Conservation (phyloP, 2,329 filamentous ascomycete genomes). For the Pseudocercospora eumusae region DNA sequence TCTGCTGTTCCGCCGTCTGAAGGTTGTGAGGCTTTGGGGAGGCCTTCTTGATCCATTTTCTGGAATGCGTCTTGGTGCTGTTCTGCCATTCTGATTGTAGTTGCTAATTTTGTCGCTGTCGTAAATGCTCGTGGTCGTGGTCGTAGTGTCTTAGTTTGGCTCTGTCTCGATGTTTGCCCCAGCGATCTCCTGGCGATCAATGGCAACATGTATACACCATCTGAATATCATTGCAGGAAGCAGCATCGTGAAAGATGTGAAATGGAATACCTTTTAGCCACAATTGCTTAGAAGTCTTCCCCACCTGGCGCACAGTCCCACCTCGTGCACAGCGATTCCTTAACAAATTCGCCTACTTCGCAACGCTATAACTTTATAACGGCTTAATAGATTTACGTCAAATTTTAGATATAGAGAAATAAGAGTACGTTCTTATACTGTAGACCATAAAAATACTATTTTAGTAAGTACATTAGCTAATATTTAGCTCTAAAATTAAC, state of each 20-base stretch:
- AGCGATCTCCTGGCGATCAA: background rate
- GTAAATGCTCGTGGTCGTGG: background rate
- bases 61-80: constrained; percentile 27
- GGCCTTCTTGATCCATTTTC: constrained; percentile 32
- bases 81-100: constrained; percentile 18
- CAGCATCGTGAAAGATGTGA: background rate
- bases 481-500: no score
- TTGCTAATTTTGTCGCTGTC: background rate
- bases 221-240: constrained; percentile 3
- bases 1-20: constrained; percentile 23
- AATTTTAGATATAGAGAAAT: no score
- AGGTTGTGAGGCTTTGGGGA: constrained; percentile 28
- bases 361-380: no score
- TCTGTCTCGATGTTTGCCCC: background rate
- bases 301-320: no score
- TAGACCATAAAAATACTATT: no score
- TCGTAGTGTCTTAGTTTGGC: background rate
- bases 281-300: constrained; percentile 18
- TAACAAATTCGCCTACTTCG: no score
- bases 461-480: no score
- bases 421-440: no score
- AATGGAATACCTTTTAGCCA: constrained; percentile 8
- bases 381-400: no score
- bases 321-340: no score
- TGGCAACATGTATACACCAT: constrained; percentile 3